Evolutionary conservation across 106 monocot genomes (phyloP).

Genomic region (Apostasia ramifera): DNA sequence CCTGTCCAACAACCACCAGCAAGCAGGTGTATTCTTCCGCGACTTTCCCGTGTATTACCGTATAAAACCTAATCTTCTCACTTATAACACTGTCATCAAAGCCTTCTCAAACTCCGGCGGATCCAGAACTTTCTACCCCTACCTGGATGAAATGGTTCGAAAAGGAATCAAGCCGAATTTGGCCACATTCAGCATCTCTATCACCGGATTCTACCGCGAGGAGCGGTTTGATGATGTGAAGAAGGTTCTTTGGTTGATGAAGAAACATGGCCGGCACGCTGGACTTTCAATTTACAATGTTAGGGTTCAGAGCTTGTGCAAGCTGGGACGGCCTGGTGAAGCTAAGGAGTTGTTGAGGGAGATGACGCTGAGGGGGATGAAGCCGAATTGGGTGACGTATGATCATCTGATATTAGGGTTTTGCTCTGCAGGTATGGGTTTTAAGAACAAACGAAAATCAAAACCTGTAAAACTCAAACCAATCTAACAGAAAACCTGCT

Average conservation of each 20-base stretch:
- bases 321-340: constrained; percentile 20
- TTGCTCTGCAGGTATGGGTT: neutral
- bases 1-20: constrained; percentile 24
- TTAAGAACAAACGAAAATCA: too few relatives aligned
- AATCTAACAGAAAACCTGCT: too few relatives aligned
- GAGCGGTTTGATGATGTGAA: constrained; percentile 22
- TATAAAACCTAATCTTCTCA: constrained; percentile 25
- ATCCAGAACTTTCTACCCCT: constrained; percentile 21
- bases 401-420: constrained; percentile 37
- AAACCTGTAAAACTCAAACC: too few relatives aligned
- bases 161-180: constrained; percentile 28
- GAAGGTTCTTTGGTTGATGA: constrained; percentile 33
- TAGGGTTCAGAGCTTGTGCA: constrained; percentile 37
- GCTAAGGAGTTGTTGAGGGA: constrained; percentile 28
- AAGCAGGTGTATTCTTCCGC: constrained; percentile 20
- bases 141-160: constrained; percentile 37
- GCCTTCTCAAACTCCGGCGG: constrained; percentile 24
- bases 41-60: constrained; percentile 16
- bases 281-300: constrained; percentile 29
- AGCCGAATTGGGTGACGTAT: constrained; percentile 34
- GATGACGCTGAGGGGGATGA: constrained; percentile 30
- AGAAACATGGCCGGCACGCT: constrained; percentile 20
- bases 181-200: constrained; percentile 27
- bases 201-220: constrained; percentile 34
- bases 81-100: constrained; percentile 59